phyloP scores from a whole-genome alignment of 306 rosid genomes.

The Casuarina equisetifolia region DNA sequence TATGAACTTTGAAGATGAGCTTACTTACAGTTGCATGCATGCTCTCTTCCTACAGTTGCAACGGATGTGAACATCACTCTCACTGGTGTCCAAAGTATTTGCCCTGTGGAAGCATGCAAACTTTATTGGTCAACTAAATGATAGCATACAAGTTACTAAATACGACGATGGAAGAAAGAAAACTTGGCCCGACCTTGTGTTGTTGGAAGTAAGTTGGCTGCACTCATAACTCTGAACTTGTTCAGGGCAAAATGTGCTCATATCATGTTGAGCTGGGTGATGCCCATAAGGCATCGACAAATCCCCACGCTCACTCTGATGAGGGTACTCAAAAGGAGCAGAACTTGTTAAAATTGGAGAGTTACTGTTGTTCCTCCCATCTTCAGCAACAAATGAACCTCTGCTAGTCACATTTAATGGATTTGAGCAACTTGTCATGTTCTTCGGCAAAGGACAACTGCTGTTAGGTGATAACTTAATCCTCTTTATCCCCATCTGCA shows the following conservation, averaged over 20 bases:
- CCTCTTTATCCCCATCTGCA: slow-evolving; percentile 27
- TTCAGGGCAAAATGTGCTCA: slow-evolving; percentile 25
- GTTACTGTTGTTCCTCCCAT: slow-evolving; percentile 27
- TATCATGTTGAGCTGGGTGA: slow-evolving; percentile 33
- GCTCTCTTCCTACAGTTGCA: slow-evolving; percentile 72
- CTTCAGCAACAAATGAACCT: slow-evolving; percentile 32
- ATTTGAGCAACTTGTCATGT: slow-evolving; percentile 25
- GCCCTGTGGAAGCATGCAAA: slow-evolving; percentile 46
- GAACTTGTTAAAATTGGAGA: slow-evolving; percentile 28
- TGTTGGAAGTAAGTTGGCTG: slow-evolving; percentile 36
- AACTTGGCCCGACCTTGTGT: slow-evolving; percentile 50
- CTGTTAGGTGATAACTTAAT: slow-evolving; percentile 32
- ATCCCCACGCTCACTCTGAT: slow-evolving; percentile 12
- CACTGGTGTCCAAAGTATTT: slow-evolving; percentile 30
- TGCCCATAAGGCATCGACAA: slow-evolving; percentile 14
- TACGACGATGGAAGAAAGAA: slow-evolving; percentile 6
- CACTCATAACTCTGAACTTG: slow-evolving; percentile 28
- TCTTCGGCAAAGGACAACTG: slow-evolving; percentile 28
- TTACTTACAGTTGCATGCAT: slow-evolving; percentile 80
- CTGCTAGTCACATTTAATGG: slow-evolving; percentile 23
- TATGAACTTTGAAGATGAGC: slow-evolving; percentile 6
- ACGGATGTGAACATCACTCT: slow-evolving; percentile 43
- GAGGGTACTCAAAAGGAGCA: slow-evolving; percentile 33
- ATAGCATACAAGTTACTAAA: slow-evolving; percentile 2
- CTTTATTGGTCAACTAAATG: slow-evolving; percentile 14